A percentile compares a stretch with the other conserved stretches of the same genome.
These are phyloP conservation scores for Strigomonas culicis DNA, from an alignment of 208 protist genomes.

Conservation along the genomic window DNA sequence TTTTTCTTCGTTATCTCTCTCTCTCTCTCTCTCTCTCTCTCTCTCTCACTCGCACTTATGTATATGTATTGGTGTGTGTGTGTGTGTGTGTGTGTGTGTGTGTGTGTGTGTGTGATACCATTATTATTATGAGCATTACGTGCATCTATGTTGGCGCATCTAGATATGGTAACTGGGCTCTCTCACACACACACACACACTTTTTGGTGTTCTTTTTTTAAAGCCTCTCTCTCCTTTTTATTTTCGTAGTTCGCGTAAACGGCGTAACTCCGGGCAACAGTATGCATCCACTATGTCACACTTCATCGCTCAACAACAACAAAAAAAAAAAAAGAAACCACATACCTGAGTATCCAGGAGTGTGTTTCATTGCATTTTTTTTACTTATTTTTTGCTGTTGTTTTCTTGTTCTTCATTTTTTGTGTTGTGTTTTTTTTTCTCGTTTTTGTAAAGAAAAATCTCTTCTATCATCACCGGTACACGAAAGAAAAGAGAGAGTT, in stretches of 20 bases:
- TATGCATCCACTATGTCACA: no score
- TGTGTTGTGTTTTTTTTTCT: constrained; percentile 8
- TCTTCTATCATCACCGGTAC: no score
- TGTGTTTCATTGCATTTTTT: neutral
- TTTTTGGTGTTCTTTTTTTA: neutral
- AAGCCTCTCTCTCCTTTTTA: neutral
- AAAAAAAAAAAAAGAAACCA: no score
- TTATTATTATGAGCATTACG: neutral
- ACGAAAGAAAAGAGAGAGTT: neutral
- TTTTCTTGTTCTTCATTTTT: constrained; percentile 20
- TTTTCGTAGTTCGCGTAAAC: no score
- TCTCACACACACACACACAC: neutral
- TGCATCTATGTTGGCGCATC: neutral
- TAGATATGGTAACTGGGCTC: neutral
- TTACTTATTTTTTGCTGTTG: neutral
- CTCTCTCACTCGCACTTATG: neutral
- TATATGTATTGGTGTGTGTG: neutral
- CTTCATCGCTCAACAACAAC: no score
- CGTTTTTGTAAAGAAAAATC: neutral
- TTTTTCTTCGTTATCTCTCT: neutral
- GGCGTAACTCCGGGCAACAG: no score
- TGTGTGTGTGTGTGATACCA: no score
- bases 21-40: constrained; percentile 5
- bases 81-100: constrained; percentile 7
- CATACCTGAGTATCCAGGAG: no score